A percentile compares a stretch with the other conserved stretches of the same genome.
Conservation (phyloP, 1,284 basidiomycete species). For the Tilletia setariae region DNA sequence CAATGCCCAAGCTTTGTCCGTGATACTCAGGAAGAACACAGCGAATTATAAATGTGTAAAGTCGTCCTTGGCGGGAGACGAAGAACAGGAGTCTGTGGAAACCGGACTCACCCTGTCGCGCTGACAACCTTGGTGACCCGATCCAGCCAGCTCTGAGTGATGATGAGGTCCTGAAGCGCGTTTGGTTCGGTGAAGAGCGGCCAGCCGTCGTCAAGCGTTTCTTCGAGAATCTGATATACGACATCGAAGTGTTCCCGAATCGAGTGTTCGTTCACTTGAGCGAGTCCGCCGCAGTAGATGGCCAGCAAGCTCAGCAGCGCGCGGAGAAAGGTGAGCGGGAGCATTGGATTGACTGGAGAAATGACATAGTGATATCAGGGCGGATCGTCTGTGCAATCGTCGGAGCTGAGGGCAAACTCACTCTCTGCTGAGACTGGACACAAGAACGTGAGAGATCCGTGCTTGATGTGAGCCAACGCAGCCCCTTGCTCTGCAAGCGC, state of each 20-base stretch:
- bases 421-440: conserved; percentile 74
- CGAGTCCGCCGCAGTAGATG: conserved; percentile 28
- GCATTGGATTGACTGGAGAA: conserved; percentile 68
- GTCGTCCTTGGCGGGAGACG: conserved; percentile 17
- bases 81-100: not conserved
- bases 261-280: conserved; percentile 41
- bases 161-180: conserved; percentile 43
- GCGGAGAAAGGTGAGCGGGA: conserved; percentile 82
- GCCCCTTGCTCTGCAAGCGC: conserved; percentile 38
- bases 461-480: conserved; percentile 75
- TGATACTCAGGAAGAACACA: conserved; percentile 21
- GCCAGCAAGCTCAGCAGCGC: conserved; percentile 63
- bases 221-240: conserved; percentile 50
- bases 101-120: conserved; percentile 27
- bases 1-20: too few relatives aligned
- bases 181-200: conserved; percentile 49
- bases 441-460: conserved; percentile 70
- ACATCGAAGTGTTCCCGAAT: conserved; percentile 48
- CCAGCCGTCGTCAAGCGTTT: conserved; percentile 50
- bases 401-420: not conserved
- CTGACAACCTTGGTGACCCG: conserved; percentile 41
- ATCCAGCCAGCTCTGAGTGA: conserved; percentile 48
- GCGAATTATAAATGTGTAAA: conserved; percentile 16
- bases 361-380: conserved; percentile 56
- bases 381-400: not conserved